Base-by-base conservation (phyloP, 805 yeast genomes). In the Zygosaccharomyces lentus region DNA sequence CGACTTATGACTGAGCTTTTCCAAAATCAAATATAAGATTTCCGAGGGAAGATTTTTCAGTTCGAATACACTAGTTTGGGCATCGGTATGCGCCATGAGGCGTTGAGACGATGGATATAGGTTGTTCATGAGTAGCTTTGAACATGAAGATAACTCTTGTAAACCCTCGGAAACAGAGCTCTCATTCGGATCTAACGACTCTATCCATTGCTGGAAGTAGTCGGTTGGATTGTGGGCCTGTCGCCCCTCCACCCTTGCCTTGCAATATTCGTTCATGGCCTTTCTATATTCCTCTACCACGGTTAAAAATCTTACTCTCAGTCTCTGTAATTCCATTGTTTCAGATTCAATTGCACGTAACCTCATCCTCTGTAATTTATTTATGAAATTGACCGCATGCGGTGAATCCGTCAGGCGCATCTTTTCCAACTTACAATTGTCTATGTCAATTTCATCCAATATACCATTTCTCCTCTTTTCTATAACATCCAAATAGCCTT, bases 11-110 rank as follows among this genome's bases (percentile, higher is more conserved):
- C 74, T 79, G 42, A 84, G 67, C 49, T 81, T 75, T 43, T 86
- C 82, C 49, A 85, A 80, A 1, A 85, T 79, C 52, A 82, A 73
- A 40, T 82, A 74, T 35, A 85, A 62, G 15, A 85, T 78, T 64
- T 77, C 82, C 3, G 75, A 70, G 0, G 82, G 82, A 23, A 77
- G 64, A 41, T 49, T 52, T 21, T 58, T 59, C 19, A 65, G 43
- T 3, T 68, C 66, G 42, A 65, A 65, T 4, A 52, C 41, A 17
- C 17, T 32, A 3, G 19, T 43, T 17, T 16, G 27, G 12, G 32
- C 13, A 8, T 24, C 27, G 17, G 12, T 38, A 35, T 26, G 41
- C 7, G 23, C 37, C 10, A 27, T 26, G 9, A 37, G 26, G 6
- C 42, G 43, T 16, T 39, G 34, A 2, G 45, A 36, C 6, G 51